phyloP scores from a whole-genome alignment of 1,284 basidiomycete species.

The Filobasidium uniguttulatum region DNA sequence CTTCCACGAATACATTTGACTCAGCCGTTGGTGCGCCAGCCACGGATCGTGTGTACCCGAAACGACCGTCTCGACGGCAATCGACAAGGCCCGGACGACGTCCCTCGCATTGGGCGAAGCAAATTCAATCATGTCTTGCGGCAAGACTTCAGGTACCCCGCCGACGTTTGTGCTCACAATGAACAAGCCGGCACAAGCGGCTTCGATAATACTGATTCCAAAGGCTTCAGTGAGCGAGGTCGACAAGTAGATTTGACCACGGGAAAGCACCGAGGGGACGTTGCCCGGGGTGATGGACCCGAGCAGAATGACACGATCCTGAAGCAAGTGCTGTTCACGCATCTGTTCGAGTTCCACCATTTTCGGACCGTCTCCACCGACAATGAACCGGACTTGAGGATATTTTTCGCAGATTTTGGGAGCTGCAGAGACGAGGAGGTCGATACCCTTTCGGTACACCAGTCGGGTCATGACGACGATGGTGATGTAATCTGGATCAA shows the following conservation, averaged over 20 bases:
- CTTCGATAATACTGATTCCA: slow-evolving; percentile 90
- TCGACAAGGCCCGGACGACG: slow-evolving; percentile 64
- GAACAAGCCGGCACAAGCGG: slow-evolving; percentile 84
- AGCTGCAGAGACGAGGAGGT: slow-evolving; percentile 80
- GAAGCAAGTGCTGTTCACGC: slow-evolving; percentile 75
- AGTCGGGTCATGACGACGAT: slow-evolving; percentile 91
- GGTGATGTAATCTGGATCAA: slow-evolving; percentile 53
- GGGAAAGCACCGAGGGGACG: slow-evolving; percentile 64
- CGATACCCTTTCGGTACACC: slow-evolving; percentile 92
- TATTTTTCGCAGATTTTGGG: slow-evolving; percentile 76
- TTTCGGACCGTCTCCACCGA: slow-evolving; percentile 95
- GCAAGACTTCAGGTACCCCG: slow-evolving; percentile 89
- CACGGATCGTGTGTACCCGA: slow-evolving; percentile 60
- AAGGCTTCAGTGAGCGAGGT: slow-evolving; percentile 94
- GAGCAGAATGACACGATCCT: slow-evolving; percentile 79
- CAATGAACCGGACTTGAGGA: slow-evolving; percentile 71
- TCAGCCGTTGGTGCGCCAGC: slow-evolving; percentile 62
- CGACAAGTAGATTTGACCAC: slow-evolving; percentile 85
- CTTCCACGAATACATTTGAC: slow-evolving; percentile 75
- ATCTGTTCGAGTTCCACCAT: slow-evolving; percentile 90
- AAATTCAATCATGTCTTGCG: slow-evolving; percentile 85
- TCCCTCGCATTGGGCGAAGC: slow-evolving; percentile 81
- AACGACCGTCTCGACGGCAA: slow-evolving; percentile 61
- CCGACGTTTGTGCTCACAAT: slow-evolving; percentile 90
- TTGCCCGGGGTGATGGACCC: slow-evolving; percentile 68